These are phyloP conservation scores for Saccharum spontaneum DNA, from an alignment of 176 grass and related monocot genomes.

Conservation along the genomic window DNA sequence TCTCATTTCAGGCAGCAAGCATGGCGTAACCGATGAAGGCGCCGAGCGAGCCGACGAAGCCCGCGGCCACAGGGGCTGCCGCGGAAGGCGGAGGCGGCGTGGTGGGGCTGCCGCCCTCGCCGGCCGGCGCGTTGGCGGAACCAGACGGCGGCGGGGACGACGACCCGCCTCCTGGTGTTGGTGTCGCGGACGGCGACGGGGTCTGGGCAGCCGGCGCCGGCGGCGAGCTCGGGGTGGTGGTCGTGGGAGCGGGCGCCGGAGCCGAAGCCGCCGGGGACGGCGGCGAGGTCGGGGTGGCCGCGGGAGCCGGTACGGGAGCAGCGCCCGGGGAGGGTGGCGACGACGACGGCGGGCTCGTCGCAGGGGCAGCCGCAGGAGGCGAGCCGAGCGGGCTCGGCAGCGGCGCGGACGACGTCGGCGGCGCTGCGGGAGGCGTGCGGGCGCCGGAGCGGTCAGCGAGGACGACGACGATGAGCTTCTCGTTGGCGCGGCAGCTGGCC, in stretches of 20 bases:
- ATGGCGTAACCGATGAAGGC: constrained; percentile 44
- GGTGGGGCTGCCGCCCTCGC: neutral
- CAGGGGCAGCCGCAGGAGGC: neutral
- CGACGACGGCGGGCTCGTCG: neutral
- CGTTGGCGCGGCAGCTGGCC: constrained; percentile 52
- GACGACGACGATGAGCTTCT: constrained; percentile 65
- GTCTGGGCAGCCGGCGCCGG: neutral
- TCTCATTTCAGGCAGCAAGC: constrained; percentile 26
- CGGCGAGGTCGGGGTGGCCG: constrained; percentile 7
- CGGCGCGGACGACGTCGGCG: neutral
- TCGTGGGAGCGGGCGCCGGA: neutral
- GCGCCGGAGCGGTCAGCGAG: constrained; percentile 39
- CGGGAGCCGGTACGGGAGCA: constrained; percentile 6
- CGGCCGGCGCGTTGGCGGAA: neutral
- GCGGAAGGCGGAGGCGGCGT: constrained; percentile 13
- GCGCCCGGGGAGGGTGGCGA: neutral
- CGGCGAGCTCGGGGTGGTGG: constrained; percentile 3
- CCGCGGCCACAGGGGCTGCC: neutral
- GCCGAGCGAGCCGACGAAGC: constrained; percentile 41
- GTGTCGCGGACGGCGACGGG: neutral
- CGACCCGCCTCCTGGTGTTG: constrained; percentile 14
- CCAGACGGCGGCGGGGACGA: constrained; percentile 6
- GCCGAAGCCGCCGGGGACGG: neutral
- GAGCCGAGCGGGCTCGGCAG: neutral
- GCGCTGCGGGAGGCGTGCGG: neutral